Conservation (phyloP, 2,329 filamentous ascomycete genomes). For the Penicillium sp. region DNA sequence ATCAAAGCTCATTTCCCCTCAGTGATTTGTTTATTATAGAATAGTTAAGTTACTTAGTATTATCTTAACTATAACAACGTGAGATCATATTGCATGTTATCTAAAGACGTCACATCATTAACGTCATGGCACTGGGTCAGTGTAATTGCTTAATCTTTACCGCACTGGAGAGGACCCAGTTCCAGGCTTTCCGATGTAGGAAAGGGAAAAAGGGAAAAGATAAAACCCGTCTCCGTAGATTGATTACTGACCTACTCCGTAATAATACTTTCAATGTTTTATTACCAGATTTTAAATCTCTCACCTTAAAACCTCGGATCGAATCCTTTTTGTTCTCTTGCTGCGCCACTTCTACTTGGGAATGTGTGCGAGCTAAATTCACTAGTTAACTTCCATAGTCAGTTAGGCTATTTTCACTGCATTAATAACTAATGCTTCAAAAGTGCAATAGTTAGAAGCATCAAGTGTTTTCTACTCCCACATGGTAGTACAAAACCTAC, state of each 20-base stretch:
- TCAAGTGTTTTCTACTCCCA: neutral
- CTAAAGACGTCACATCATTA: slow-evolving; percentile 15
- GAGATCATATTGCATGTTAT: neutral
- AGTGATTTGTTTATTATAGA: too few relatives aligned
- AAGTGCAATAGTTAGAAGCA: neutral
- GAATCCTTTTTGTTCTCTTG: neutral
- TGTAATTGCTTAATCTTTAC: slow-evolving; percentile 18
- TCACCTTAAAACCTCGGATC: neutral
- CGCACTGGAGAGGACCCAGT: slow-evolving; percentile 23
- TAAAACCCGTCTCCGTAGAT: too few relatives aligned
- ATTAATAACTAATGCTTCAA: neutral
- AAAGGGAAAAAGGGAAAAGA: slow-evolving; percentile 4
- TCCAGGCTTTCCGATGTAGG: slow-evolving; percentile 19
- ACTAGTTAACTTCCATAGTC: neutral
- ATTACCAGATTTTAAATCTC: slow-evolving; percentile 5
- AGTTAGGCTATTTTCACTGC: neutral
- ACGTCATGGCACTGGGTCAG: neutral
- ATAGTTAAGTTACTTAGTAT: too few relatives aligned
- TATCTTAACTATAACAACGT: too few relatives aligned
- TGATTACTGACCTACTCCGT: too few relatives aligned
- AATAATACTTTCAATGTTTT: neutral
- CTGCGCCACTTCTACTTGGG: neutral
- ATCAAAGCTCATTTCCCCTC: neutral
- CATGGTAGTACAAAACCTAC: neutral
- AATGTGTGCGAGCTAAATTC: neutral